Evolutionary conservation across 1,284 basidiomycete genomes (phyloP), one percentile per base, ranked within the genome.

Genomic region (Ustilago crameri): DNA sequence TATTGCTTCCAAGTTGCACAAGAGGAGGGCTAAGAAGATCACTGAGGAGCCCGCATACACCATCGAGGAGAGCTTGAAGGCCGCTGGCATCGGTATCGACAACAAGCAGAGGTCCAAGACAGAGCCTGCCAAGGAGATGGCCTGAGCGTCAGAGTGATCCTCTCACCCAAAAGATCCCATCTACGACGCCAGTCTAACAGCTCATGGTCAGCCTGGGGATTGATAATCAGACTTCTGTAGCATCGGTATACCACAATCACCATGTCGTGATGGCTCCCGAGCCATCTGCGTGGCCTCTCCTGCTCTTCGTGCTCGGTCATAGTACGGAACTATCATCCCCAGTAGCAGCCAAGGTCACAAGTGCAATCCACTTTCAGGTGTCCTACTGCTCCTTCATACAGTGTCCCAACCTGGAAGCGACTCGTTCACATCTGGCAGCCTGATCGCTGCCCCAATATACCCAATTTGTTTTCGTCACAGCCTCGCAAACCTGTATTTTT

Each of bases 1-100:
- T 59, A 57, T 74, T 27, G 54, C 61, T 8, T 77, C 75, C 54
- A 83, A 83, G 60, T 64, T 74, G 45, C 82, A 83, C 62, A 83
- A 83, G 61, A 69, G 82, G 35, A 70, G 37, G 17, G 78, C 72
- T 10, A 83, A 83, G 57, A 74, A 72, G 59, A 74, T 81, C 50
- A 59, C 54, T 22, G 71, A 81, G 42, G 81, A 83, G 65, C 60
- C 51, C 27, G 76, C 82, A 1, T 82, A 82, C 66, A 82, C 82
- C 5, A 65, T 72, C 43, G 82, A 78, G 56, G 82, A 82, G 67
- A 76, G 77, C 32, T 30, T 77, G 40, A 55, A 66, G 32, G 80
- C 78, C 9, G 80, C 67, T 14, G 82, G 80, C 15, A 67, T 83
- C 7, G 81, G 80, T 10, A 63, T 80, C 42, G 81, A 83, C 57